Percentiles rank a stretch among this genome's conserved stretches.
phyloP scores from a whole-genome alignment of 1,139 yeast genomes.

The Pneumocystis canis region DNA sequence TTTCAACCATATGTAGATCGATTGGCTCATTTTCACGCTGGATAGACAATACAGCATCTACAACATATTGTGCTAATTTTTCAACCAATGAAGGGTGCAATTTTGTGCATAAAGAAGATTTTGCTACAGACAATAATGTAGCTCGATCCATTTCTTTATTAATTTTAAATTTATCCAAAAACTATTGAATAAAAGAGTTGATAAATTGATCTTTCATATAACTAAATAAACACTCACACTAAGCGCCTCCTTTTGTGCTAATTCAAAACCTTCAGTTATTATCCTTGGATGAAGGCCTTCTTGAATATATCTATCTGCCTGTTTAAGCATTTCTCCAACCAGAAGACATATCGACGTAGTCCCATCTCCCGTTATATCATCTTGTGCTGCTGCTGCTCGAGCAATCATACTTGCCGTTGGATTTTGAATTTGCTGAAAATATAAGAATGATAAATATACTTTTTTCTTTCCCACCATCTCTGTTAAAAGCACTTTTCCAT shows the following conservation, averaged over 20 bases:
- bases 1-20: constrained; percentile 94
- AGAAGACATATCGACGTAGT: constrained; percentile 92
- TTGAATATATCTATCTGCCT: constrained; percentile 78
- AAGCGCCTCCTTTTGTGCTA: constrained; percentile 64
- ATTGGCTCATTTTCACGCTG: constrained; percentile 38
- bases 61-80: constrained; percentile 79
- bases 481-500: constrained; percentile 81
- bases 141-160: constrained; percentile 54
- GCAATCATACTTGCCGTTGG: constrained; percentile 98
- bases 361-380: constrained; percentile 97
- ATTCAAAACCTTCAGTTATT: constrained; percentile 86
- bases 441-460: background rate
- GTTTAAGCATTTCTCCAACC: constrained; percentile 88
- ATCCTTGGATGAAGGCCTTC: constrained; percentile 97
- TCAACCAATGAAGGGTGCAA: constrained; percentile 62
- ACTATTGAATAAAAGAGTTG: constrained; percentile 25
- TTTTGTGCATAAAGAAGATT: constrained; percentile 78
- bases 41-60: constrained; percentile 86
- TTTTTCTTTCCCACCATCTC: constrained; percentile 44
- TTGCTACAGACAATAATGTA: constrained; percentile 76
- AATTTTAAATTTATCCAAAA: constrained; percentile 45
- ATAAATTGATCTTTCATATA: background rate
- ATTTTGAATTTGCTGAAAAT: constrained; percentile 62
- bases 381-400: constrained; percentile 90
- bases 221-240: background rate